Evolutionary conservation across 345 rosid genomes (phyloP).

Genomic region (Euphorbia peplus): DNA sequence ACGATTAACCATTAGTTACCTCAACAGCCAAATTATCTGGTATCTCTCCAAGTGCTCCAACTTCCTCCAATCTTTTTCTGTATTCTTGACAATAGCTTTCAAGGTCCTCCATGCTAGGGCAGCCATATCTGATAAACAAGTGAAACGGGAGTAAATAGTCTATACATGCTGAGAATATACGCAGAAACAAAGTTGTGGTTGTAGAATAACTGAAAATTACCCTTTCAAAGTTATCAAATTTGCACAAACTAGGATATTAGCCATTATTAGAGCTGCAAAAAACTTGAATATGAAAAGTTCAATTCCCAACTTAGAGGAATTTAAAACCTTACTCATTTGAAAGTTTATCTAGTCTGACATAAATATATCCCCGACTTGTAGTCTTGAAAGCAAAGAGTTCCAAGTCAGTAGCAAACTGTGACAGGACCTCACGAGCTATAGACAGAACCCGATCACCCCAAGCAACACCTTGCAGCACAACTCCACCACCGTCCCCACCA

Average conservation of each 20-base stretch:
- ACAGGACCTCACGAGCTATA: constrained; percentile 55
- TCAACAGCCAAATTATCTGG: constrained; percentile 84
- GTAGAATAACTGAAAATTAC: background rate
- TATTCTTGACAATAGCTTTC: constrained; percentile 62
- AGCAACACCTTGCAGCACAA: constrained; percentile 57
- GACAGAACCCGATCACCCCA: constrained; percentile 75
- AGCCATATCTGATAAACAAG: constrained; percentile 57
- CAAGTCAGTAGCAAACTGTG: constrained; percentile 45
- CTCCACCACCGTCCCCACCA: constrained; percentile 92
- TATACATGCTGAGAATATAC: background rate
- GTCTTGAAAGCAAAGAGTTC: constrained; percentile 72
- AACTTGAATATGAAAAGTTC: background rate
- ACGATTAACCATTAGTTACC: constrained; percentile 38
- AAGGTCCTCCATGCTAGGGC: constrained; percentile 83
- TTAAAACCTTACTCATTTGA: constrained; percentile 53
- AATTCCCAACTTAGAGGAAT: background rate
- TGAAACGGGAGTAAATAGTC: background rate
- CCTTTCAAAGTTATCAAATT: constrained; percentile 1
- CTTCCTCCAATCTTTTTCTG: constrained; percentile 75
- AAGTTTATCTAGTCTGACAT: constrained; percentile 72
- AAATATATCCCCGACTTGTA: constrained; percentile 72
- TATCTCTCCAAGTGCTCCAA: constrained; percentile 54
- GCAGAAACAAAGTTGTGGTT: background rate
- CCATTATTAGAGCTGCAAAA: background rate
- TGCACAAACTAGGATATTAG: background rate